Evolutionary conservation across 1,139 yeast species (phyloP).

Genomic region (Saccharomyces hybrid): DNA sequence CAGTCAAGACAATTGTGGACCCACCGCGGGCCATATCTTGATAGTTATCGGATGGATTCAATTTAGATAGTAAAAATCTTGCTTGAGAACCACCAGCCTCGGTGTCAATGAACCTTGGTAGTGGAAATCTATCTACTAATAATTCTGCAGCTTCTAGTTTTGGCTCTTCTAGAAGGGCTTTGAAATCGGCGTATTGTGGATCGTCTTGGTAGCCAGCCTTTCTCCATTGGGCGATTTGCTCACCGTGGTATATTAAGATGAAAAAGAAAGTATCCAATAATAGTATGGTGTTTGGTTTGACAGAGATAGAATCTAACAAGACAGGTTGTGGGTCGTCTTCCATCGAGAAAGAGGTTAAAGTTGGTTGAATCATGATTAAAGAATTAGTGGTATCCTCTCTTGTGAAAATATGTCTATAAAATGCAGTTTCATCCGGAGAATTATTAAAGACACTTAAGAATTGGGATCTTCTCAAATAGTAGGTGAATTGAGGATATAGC

Average conservation of each 20-base stretch:
- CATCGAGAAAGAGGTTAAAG: conserved; percentile 79
- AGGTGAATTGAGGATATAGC: conserved; percentile 90
- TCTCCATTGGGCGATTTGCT: conserved; percentile 93
- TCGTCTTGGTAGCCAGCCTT: conserved; percentile 90
- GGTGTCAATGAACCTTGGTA: conserved; percentile 93
- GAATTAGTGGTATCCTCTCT: conserved; percentile 91
- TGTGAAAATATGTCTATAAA: conserved; percentile 85
- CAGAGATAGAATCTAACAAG: conserved; percentile 86
- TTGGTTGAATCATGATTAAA: conserved; percentile 95
- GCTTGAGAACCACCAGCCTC: conserved; percentile 99
- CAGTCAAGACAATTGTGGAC: conserved; percentile 82
- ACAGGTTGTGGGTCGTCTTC: conserved; percentile 89
- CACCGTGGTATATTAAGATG: conserved; percentile 91
- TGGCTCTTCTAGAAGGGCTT: conserved; percentile 80
- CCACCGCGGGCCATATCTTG: conserved; percentile 52
- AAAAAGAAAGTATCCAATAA: conserved; percentile 94
- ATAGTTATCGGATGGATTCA: conserved; percentile 87
- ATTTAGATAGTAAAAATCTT: conserved; percentile 85
- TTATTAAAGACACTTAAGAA: conserved; percentile 94
- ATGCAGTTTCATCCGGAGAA: conserved; percentile 98
- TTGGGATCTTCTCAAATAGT: conserved; percentile 92
- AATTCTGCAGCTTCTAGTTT: conserved; percentile 88
- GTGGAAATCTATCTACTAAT: conserved; percentile 88
- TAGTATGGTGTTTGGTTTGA: conserved; percentile 80
- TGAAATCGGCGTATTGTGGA: conserved; percentile 83